A percentile compares a stretch with the other conserved stretches of the same genome.
Evolutionary conservation across 805 yeast genomes (phyloP).

Genomic region (Nakazawaea wyomingensis): DNA sequence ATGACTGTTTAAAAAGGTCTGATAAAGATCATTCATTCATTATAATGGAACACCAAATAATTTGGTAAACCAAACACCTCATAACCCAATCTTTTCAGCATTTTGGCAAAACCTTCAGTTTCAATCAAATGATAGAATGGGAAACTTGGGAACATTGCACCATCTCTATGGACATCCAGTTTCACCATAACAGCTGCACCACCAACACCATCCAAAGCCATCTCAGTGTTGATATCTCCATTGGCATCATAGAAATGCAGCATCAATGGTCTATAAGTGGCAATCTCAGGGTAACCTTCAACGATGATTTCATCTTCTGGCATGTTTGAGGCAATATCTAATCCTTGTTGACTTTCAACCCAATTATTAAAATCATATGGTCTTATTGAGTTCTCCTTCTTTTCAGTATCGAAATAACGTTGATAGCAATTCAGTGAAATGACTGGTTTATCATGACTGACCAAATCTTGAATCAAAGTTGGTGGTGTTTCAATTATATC

Average conservation of each 20-base stretch:
- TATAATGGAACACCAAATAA: conserved; percentile 86
- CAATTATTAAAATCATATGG: conserved; percentile 97
- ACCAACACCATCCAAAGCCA: conserved; percentile 95
- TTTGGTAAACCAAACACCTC: conserved; percentile 91
- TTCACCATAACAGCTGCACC: conserved; percentile 95
- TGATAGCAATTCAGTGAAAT: conserved; percentile 93
- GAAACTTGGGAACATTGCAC: conserved; percentile 99
- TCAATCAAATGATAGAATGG: conserved; percentile 96
- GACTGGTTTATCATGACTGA: conserved; percentile 79
- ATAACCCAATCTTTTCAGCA: conserved; percentile 94
- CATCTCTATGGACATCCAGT: conserved; percentile 97
- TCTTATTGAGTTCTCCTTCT: conserved; percentile 53
- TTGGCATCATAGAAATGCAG: conserved; percentile 72
- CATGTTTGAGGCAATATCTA: conserved; percentile 65
- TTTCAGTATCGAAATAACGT: conserved; percentile 57
- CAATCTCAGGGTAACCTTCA: conserved; percentile 91
- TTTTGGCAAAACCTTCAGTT: conserved; percentile 97
- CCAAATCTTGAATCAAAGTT: conserved; percentile 80
- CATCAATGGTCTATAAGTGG: conserved; percentile 94
- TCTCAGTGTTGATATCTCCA: conserved; percentile 60
- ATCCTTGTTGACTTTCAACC: conserved; percentile 81
- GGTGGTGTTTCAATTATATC: conserved; percentile 89
- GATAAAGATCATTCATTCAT: conserved; percentile 47
- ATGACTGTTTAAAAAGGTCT: too few species aligned
- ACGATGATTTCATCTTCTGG: conserved; percentile 87